phyloP scores from a whole-genome alignment of 352 stramenopile species.

The Globisporangium orthogonon region DNA sequence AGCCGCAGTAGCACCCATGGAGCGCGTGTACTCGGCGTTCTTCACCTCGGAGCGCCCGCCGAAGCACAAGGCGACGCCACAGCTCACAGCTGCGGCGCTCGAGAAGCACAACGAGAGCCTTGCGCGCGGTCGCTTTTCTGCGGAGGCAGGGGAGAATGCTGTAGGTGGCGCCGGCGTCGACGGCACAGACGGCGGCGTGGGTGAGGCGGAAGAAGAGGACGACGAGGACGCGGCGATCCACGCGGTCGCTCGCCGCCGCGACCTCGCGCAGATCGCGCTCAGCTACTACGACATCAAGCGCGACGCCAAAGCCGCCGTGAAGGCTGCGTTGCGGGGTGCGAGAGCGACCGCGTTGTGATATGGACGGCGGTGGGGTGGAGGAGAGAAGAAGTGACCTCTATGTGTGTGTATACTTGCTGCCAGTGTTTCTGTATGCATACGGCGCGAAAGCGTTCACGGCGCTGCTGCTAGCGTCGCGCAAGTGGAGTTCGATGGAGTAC shows the following conservation, averaged over 20 bases:
- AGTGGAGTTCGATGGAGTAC: slow-evolving; percentile 72
- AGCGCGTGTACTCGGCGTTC: slow-evolving; percentile 85
- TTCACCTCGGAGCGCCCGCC: slow-evolving; percentile 50
- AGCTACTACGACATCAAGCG: slow-evolving; percentile 24
- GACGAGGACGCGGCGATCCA: slow-evolving; percentile 18
- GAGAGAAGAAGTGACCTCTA: not conserved
- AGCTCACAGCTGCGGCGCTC: slow-evolving; percentile 56
- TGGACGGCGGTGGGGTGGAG: no score
- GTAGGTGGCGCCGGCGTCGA: not conserved
- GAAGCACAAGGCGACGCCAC: slow-evolving; percentile 16
- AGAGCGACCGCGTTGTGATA: not conserved
- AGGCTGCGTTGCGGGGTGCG: slow-evolving; percentile 29
- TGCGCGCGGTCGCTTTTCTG: not conserved
- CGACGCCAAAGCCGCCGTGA: slow-evolving; percentile 43
- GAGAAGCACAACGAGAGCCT: slow-evolving; percentile 60
- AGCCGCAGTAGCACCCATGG: slow-evolving; percentile 27
- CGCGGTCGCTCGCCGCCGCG: slow-evolving; percentile 22
- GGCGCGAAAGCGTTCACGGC: slow-evolving; percentile 80
- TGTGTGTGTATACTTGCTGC: not conserved
- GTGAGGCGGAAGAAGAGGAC: slow-evolving; percentile 10
- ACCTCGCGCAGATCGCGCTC: slow-evolving; percentile 26
- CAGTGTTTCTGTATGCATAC: slow-evolving; percentile 69
- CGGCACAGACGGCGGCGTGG: not conserved
- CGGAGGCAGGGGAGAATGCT: no score
- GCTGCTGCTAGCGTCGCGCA: slow-evolving; percentile 66